A percentile compares a stretch with the other conserved stretches of the same genome.
These are phyloP conservation scores for Tricholoma flavovirens DNA, from an alignment of 768 basidiomycete genomes.

Conservation along the genomic window DNA sequence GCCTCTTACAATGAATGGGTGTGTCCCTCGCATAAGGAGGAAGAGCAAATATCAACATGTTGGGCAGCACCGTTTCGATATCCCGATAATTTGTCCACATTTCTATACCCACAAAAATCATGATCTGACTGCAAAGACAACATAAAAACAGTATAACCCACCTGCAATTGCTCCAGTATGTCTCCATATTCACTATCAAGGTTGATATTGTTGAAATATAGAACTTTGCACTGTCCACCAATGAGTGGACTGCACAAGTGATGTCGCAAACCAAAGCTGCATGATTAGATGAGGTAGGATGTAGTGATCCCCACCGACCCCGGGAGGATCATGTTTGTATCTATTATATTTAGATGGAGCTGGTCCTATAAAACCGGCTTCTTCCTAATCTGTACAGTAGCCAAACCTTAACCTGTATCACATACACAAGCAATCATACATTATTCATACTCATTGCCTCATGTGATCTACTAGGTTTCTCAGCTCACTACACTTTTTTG, in stretches of 20 bases:
- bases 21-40: background rate
- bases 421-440: too few relatives aligned
- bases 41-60: background rate
- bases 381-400: too few relatives aligned
- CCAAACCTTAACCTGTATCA: too few relatives aligned
- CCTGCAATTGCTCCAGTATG: background rate
- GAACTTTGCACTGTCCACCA: background rate
- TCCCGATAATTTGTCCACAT: background rate
- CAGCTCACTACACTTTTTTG: too few relatives aligned
- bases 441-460: too few relatives aligned
- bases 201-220: background rate
- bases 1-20: background rate
- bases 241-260: background rate
- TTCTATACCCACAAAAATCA: background rate
- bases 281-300: background rate
- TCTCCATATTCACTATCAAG: background rate
- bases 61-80: background rate
- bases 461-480: too few relatives aligned
- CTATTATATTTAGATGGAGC: too few relatives aligned
- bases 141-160: background rate
- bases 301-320: too few relatives aligned
- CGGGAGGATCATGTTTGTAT: too few relatives aligned
- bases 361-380: too few relatives aligned
- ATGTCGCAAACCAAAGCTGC: background rate
- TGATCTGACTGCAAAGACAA: background rate